Conservation (phyloP, 139 green algal genomes). For the Chlamydomonas schloesseri region DNA sequence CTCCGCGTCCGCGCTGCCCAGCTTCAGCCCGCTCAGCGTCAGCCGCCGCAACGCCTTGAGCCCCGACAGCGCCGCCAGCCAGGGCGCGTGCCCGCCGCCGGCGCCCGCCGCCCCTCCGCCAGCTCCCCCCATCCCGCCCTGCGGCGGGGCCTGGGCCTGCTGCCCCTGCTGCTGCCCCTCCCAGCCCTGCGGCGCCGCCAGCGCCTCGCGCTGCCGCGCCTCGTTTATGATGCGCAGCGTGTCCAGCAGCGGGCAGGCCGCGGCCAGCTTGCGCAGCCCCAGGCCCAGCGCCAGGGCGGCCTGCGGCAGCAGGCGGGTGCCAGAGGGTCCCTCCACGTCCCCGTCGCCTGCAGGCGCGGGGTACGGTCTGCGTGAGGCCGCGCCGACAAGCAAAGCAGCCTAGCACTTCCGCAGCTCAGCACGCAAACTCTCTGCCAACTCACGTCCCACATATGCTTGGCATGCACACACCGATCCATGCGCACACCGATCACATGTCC, state of each 20-base stretch:
- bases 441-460: no score
- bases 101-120: not conserved
- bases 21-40: constrained; percentile 22
- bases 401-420: no score
- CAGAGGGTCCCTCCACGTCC: not conserved
- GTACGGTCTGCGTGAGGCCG: no score
- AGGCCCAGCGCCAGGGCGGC: constrained; percentile 4
- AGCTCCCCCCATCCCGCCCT: not conserved
- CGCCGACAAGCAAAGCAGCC: no score
- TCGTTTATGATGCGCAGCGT: constrained; percentile 14
- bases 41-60: constrained; percentile 3
- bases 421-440: no score
- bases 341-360: not conserved
- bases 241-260: not conserved
- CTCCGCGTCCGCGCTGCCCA: constrained; percentile 8
- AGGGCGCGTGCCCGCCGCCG: constrained; percentile 21
- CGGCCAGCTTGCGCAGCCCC: not conserved
- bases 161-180: not conserved
- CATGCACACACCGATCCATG: no score
- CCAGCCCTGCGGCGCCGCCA: constrained; percentile 5
- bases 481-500: no score
- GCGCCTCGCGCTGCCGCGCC: not conserved
- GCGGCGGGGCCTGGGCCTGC: not conserved
- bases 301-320: constrained; percentile 1
- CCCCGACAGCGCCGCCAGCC: not conserved